These are phyloP conservation scores for Apiospora aurea DNA, from an alignment of 2,329 filamentous ascomycete genomes.

Conservation along the genomic window DNA sequence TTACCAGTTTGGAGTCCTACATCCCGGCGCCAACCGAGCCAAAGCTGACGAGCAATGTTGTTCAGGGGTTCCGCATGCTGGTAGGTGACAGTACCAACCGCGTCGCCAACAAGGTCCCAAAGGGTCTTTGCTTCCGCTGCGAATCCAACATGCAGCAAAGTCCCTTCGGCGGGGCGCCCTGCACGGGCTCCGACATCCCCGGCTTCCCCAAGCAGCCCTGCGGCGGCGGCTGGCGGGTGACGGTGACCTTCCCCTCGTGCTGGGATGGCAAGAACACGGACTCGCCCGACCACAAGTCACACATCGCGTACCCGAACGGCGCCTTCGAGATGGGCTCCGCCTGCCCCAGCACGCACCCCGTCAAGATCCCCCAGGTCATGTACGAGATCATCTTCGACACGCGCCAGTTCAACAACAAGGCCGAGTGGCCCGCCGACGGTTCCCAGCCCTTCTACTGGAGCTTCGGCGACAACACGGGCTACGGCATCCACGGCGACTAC, in stretches of 20 bases:
- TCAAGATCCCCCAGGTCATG: slow-evolving; percentile 48
- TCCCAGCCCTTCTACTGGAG: slow-evolving; percentile 42
- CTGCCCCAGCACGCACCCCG: slow-evolving; percentile 41
- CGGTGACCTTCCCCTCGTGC: slow-evolving; percentile 30
- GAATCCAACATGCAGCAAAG: slow-evolving; percentile 41
- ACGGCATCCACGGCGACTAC: slow-evolving; percentile 48
- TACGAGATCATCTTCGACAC: slow-evolving; percentile 52
- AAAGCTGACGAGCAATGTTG: background rate
- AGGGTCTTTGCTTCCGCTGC: slow-evolving; percentile 42
- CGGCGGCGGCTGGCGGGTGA: slow-evolving; percentile 1
- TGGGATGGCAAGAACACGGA: slow-evolving; percentile 45
- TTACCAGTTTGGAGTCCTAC: slow-evolving; percentile 15
- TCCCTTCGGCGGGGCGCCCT: slow-evolving; percentile 42
- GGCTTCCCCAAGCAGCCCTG: slow-evolving; percentile 38
- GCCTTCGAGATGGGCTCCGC: slow-evolving; percentile 40
- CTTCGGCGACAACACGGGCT: slow-evolving; percentile 45
- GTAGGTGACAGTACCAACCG: slow-evolving; percentile 41
- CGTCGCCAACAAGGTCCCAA: slow-evolving; percentile 36
- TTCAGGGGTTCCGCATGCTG: slow-evolving; percentile 43
- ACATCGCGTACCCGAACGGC: slow-evolving; percentile 40
- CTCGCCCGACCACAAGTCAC: slow-evolving; percentile 42
- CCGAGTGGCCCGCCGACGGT: slow-evolving; percentile 45
- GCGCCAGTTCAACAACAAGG: slow-evolving; percentile 42
- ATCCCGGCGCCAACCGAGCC: background rate
- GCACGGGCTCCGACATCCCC: slow-evolving; percentile 40